Evolutionary conservation across 768 basidiomycete genomes (phyloP), one percentile per base, ranked within the genome.

Genomic region (Amanita pseudoporphyria): DNA sequence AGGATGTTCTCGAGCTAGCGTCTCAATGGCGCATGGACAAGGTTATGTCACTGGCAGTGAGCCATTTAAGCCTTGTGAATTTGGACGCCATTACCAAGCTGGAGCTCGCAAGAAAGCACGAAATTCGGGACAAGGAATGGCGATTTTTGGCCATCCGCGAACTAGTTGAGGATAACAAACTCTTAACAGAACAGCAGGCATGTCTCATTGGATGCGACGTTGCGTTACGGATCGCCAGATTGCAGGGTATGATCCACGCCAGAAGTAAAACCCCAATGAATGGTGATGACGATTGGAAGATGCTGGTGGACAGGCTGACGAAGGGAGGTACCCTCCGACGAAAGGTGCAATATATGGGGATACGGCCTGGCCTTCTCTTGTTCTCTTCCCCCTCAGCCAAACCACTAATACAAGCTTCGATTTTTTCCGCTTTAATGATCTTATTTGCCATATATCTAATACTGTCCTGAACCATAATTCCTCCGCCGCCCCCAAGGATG

Each of bases 111-210:
- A 54, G 57, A 9, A 54, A 60, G 26, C 62, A 63, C 38, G 58
- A 63, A 10, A 62, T 74, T 13, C 42, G 16, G 16, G 30, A 44
- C 9, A 43, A 57, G 9, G 33, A 49, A 7, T 73, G 72, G 68
- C 54, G 67, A 9, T 33, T 67, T 16, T 51, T 57, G 10, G 68
- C 64, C 21, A 55, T 67, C 46, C 53, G 46, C 4, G 54, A 58
- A n/a, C 55, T 69, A 19, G 60, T 58, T 0, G 50, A 42, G 37
- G 59, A 64, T 9, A 45, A 53, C 10, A 55, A 58, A 30, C 55
- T 57, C 2, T 53, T 66, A n/a, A 53, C 45, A 21, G 13, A 55
- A 3, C 53, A 58, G 26, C 68, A 70, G 28, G 60, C 53, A 14
- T 53, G 47, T n/a, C 53, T 45, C 28, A 52, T 71, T 12, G 69